A percentile compares a stretch with the other conserved stretches of the same genome.
phyloP scores from a whole-genome alignment of 805 yeast genomes.

The Ogataea glucozyma region DNA sequence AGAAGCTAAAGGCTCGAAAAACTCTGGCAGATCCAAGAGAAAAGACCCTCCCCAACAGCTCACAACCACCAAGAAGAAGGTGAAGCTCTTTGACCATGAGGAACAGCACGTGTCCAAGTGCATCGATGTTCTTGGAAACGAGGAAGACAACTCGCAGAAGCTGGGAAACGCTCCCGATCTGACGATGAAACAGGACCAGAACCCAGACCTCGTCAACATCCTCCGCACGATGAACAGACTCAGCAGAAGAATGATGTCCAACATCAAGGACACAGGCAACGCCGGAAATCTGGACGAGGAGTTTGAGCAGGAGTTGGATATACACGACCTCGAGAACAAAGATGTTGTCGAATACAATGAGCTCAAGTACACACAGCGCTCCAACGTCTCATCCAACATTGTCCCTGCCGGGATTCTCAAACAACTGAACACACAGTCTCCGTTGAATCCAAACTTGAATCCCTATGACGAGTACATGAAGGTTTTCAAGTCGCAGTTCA shows the following conservation, averaged over 20 bases:
- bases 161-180: slow-evolving; percentile 83
- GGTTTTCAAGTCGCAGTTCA: slow-evolving; percentile 24
- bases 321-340: slow-evolving; percentile 52
- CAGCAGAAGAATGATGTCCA: slow-evolving; percentile 75
- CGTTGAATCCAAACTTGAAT: slow-evolving; percentile 28
- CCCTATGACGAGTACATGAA: slow-evolving; percentile 30
- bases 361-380: slow-evolving; percentile 36
- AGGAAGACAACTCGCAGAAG: slow-evolving; percentile 73
- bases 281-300: slow-evolving; percentile 36
- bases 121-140: slow-evolving; percentile 79
- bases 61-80: slow-evolving; percentile 31
- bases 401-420: slow-evolving; percentile 26
- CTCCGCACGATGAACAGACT: slow-evolving; percentile 87
- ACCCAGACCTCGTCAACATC: slow-evolving; percentile 70
- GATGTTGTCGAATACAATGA: slow-evolving; percentile 54
- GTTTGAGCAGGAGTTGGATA: slow-evolving; percentile 46
- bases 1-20: slow-evolving; percentile 29
- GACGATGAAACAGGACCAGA: slow-evolving; percentile 73
- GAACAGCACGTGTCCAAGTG: slow-evolving; percentile 61
- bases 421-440: slow-evolving; percentile 26
- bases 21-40: slow-evolving; percentile 34
- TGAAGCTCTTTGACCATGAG: slow-evolving; percentile 37
- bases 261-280: slow-evolving; percentile 44
- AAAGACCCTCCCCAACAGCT: slow-evolving; percentile 23
- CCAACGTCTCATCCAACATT: slow-evolving; percentile 29